Evolutionary conservation across 257 asterid genomes (phyloP), one percentile per base, ranked within the genome.

Genomic region (Solanum peruvianum): DNA sequence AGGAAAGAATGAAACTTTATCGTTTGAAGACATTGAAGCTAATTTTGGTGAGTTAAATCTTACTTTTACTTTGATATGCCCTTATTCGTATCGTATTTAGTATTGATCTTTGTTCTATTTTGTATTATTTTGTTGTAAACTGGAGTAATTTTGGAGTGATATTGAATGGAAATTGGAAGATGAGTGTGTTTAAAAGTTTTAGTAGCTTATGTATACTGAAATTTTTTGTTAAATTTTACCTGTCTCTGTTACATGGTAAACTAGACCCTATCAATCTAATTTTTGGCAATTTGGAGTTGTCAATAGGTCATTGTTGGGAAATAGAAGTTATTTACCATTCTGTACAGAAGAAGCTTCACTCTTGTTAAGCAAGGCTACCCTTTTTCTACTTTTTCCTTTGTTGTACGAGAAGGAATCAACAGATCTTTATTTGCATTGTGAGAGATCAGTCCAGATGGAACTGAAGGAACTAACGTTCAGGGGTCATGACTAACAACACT

Each of bases 21-120:
- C 95, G n/a, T 95, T 94, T 60, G 92, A 90, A 39, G 98, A 93
- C 87, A 90, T 91, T 86, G 98, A 96, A 92, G 97, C 98, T 90
- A 93, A 92, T 88, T 95, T 95, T 89, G 94, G 98, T 95, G 89
- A 93, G 97, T 88, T 44, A 14, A 31, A 42, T 85, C 27, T 47
- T 16, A 21, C 64, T 23, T 41, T 27, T 86, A 8, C 66, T 83
- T n/a, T 23, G 11, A 37, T 77, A 14, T 66, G 16, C 33, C 21
- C 56, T 27, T 83, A 6, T 25, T 70, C 77, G 2, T 31, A 75
- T 87, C 82, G 49, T 18, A 62, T 82, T 89, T 60, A 7, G 58
- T 86, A 9, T 23, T 67, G 42, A 49, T 81, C 42, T 18, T 80
- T 80, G 14, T 76, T 83, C n/a, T 49, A 27, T 16, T 89, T 64